Conservation (phyloP, 306 rosid species). For the Dalbergia oliveri region DNA sequence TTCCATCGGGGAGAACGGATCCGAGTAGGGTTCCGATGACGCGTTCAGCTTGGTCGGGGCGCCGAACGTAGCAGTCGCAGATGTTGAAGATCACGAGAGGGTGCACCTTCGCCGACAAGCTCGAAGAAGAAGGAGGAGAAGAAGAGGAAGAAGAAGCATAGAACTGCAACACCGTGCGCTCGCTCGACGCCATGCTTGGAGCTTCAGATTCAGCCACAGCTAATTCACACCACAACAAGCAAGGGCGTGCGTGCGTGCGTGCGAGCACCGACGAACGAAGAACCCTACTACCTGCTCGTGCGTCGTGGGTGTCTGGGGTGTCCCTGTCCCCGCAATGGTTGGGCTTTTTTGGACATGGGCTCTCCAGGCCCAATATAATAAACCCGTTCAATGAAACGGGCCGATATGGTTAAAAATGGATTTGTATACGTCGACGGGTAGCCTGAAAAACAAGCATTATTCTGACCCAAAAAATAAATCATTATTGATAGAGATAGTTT, state of each 20-base stretch:
- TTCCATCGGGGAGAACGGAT: constrained; percentile 78
- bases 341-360: constrained; percentile 43
- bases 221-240: neutral
- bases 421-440: too few relatives aligned
- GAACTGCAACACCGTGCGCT: constrained; percentile 79
- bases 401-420: too few relatives aligned
- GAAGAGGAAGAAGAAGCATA: constrained; percentile 42
- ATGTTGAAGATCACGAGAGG: constrained; percentile 90
- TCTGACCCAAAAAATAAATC: too few relatives aligned
- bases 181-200: constrained; percentile 73
- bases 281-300: neutral
- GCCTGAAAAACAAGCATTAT: too few relatives aligned
- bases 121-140: constrained; percentile 46
- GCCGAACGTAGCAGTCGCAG: constrained; percentile 87
- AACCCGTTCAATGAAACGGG: too few relatives aligned
- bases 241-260: neutral
- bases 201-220: constrained; percentile 3
- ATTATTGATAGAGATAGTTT: too few relatives aligned
- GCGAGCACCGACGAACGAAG: too few relatives aligned
- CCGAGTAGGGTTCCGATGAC: constrained; percentile 97
- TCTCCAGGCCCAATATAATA: neutral
- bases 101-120: constrained; percentile 77
- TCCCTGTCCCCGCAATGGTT: neutral
- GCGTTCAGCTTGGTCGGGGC: constrained; percentile 92
- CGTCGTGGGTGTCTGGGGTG: neutral